Evolutionary conservation across 148 eudicot genomes (phyloP).

Genomic region (Drosera capensis): DNA sequence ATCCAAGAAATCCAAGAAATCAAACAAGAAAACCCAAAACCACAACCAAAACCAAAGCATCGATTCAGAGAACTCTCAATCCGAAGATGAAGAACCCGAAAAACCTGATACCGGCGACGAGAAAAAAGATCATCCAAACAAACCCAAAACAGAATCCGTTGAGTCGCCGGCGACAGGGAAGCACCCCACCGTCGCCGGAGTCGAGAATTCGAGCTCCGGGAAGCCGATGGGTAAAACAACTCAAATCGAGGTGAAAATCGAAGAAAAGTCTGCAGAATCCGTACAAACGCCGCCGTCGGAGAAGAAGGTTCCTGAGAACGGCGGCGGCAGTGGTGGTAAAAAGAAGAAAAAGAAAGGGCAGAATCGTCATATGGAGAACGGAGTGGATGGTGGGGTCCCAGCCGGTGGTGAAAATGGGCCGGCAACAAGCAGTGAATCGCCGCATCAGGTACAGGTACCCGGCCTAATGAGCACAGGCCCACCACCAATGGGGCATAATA

Average conservation of each 20-base stretch:
- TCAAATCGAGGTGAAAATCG: not conserved
- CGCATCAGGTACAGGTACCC: not conserved
- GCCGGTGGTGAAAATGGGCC: not conserved
- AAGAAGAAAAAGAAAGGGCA: conserved; percentile 21
- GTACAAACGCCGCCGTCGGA: not conserved
- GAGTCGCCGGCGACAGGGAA: no score
- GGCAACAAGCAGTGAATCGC: not conserved
- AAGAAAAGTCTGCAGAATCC: not conserved
- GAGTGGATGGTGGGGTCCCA: not conserved
- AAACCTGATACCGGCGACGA: conserved; percentile 2
- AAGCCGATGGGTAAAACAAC: not conserved
- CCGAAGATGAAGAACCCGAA: not conserved
- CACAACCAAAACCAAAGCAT: not conserved
- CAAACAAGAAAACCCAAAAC: conserved; percentile 5
- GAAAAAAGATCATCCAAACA: conserved; percentile 4
- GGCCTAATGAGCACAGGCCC: not conserved
- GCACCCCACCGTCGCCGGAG: no score
- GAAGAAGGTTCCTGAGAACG: not conserved
- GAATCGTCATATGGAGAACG: not conserved
- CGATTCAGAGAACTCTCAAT: no score
- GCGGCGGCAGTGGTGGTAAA: conserved; percentile 4
- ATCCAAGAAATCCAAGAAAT: conserved; percentile 11
- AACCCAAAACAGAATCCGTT: not conserved
- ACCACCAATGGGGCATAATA: no score
- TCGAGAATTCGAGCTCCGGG: not conserved